Conservation (phyloP, 768 basidiomycete species). For the Hemileccinum rubropunctum region DNA sequence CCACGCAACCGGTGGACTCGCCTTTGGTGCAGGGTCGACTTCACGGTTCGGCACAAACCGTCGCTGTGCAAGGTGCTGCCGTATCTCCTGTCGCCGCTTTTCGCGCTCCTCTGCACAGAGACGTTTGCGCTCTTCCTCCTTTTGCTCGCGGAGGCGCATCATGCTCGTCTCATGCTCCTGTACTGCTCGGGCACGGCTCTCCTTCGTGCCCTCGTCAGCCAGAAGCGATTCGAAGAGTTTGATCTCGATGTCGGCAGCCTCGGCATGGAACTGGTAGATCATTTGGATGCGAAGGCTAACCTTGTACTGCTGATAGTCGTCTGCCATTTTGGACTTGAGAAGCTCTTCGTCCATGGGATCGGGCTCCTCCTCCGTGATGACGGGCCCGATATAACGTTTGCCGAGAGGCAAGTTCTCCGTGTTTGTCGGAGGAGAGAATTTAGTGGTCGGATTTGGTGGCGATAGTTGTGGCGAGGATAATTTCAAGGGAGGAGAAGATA, state of each 20-base stretch:
- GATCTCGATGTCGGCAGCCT: slow-evolving; percentile 30
- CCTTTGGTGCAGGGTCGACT: slow-evolving; percentile 12
- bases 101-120: slow-evolving; percentile 30
- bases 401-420: slow-evolving; percentile 22
- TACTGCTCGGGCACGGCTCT: slow-evolving; percentile 26
- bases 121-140: slow-evolving; percentile 31
- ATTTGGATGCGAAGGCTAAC: slow-evolving; percentile 33
- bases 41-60: slow-evolving; percentile 18
- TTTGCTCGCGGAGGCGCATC: slow-evolving; percentile 33
- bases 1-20: slow-evolving; percentile 7
- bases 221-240: slow-evolving; percentile 28
- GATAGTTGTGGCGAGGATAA: slow-evolving; percentile 26
- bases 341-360: slow-evolving; percentile 28
- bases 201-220: slow-evolving; percentile 27
- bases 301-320: slow-evolving; percentile 31
- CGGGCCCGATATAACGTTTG: slow-evolving; percentile 34
- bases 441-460: slow-evolving; percentile 21
- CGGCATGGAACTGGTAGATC: slow-evolving; percentile 32
- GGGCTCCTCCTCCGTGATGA: slow-evolving; percentile 26
- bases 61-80: slow-evolving; percentile 19
- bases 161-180: slow-evolving; percentile 33
- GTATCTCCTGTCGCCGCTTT: slow-evolving; percentile 20
- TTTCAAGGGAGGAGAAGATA: slow-evolving; percentile 21
- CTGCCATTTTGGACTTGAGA: slow-evolving; percentile 33
- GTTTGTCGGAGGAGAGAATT: slow-evolving; percentile 24